These are phyloP conservation scores for Balansia obtecta DNA, from an alignment of 2,329 filamentous ascomycete genomes.

Conservation along the genomic window DNA sequence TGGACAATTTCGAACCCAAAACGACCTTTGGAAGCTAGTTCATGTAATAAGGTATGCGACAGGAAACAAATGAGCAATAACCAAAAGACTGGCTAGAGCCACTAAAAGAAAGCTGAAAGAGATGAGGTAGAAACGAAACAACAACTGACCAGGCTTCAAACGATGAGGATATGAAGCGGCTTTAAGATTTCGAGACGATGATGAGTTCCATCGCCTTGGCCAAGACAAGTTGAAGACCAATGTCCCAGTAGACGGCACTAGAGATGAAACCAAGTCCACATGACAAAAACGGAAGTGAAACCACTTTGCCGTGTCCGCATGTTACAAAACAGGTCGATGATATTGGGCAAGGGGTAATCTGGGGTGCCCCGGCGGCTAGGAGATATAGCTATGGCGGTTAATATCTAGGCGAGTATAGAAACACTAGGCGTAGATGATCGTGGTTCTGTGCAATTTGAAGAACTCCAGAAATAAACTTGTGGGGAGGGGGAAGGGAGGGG, in stretches of 20 bases:
- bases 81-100: background rate
- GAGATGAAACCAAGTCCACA: constrained; percentile 7
- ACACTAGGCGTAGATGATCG: background rate
- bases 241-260: constrained; percentile 3
- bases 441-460: background rate
- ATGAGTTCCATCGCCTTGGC: background rate
- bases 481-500: background rate
- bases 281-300: constrained; percentile 32
- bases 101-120: background rate
- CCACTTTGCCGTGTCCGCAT: constrained; percentile 36
- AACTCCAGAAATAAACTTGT: background rate
- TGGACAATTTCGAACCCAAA: background rate
- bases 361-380: constrained; percentile 11
- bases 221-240: constrained; percentile 2
- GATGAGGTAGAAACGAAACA: constrained; percentile 7
- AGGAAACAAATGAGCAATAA: background rate
- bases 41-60: background rate
- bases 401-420: background rate
- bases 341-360: constrained; percentile 37
- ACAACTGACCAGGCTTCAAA: constrained; percentile 14
- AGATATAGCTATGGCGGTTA: background rate
- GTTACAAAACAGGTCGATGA: constrained; percentile 28
- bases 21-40: background rate
- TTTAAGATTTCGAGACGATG: constrained; percentile 8
- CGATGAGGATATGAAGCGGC: constrained; percentile 10